phyloP scores from a whole-genome alignment of 148 eudicot genomes.

The Pouteria glomerata region DNA sequence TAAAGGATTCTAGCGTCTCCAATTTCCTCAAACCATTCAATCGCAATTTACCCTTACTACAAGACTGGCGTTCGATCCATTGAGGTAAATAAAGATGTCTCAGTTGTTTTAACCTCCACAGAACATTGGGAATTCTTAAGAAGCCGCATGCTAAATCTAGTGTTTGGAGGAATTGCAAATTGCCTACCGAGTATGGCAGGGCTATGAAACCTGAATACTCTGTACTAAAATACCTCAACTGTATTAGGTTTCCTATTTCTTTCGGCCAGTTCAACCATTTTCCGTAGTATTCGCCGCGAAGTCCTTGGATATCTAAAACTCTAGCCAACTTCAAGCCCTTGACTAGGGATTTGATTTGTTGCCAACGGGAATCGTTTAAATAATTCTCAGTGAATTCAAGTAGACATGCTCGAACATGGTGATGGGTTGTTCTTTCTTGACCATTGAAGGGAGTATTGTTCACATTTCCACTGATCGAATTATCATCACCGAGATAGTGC shows the following conservation, averaged over 20 bases:
- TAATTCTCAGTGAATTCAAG: neutral
- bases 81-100: no score
- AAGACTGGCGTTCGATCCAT: no score
- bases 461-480: no score
- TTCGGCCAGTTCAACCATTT: neutral
- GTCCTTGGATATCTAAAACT: conserved; percentile 26
- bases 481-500: no score
- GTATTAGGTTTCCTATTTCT: conserved; percentile 21
- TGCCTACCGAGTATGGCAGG: conserved; percentile 19
- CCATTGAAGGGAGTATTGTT: no score
- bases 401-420: neutral
- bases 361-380: neutral
- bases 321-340: conserved; percentile 14
- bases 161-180: no score
- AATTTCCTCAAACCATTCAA: no score
- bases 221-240: conserved; percentile 27
- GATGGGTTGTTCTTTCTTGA: neutral
- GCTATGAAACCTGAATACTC: conserved; percentile 12
- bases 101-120: no score
- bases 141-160: no score
- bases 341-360: conserved; percentile 5
- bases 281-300: neutral
- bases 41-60: no score
- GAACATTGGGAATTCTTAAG: neutral
- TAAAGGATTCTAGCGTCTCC: no score